Evolutionary conservation across 2,329 filamentous ascomycete species (phyloP), one percentile per base, ranked within the genome.

Genomic region (Ambrosiella xylebori): DNA sequence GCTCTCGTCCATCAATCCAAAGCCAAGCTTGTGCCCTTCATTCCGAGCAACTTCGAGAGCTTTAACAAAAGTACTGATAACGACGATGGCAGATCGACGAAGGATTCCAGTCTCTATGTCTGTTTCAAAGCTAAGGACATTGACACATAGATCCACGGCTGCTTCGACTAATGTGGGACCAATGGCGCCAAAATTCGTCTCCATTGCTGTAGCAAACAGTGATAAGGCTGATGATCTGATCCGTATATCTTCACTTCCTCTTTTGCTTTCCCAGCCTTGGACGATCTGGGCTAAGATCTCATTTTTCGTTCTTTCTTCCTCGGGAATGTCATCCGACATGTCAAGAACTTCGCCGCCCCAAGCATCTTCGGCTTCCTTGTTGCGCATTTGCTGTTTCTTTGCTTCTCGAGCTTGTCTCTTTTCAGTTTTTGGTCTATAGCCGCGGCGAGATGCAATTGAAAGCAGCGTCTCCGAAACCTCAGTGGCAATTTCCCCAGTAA

Each of bases 161-260:
- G 73, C 73, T 8, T 77, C 76, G 11, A 79, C 73, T 13, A 81
- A 64, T 6, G 70, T 66, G 0, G 79, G 66, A 1, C 78, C 77
- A 35, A 84, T 67, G 0, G 79, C 80, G 1, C 70, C 68, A 3
- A 83, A 70, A 62, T 81, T 82, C 1, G 74, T 77, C 65, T 87
- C 82, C 35, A 87, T 67, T 0, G 74, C 74, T 1, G 70, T 70
- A 0, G 78, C 77, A 49, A 88, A 72, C 52, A 88, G 76, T 3
- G 82, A 84, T 6, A 89, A 67, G 3, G 84, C 81, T 19, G 84
- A 87, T 12, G 83, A 71, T 0, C 85, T 79, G 63, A 89, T 77
- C 3, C 85, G 76, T 11, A 87, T 72, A 64, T 88, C 85, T 66
- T 88, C 85, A 60, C 76, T 75, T 0, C 82, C 83, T 13, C 75